Conservation (phyloP, 768 basidiomycete genomes). For the Psilocybe subaeruginosa region DNA sequence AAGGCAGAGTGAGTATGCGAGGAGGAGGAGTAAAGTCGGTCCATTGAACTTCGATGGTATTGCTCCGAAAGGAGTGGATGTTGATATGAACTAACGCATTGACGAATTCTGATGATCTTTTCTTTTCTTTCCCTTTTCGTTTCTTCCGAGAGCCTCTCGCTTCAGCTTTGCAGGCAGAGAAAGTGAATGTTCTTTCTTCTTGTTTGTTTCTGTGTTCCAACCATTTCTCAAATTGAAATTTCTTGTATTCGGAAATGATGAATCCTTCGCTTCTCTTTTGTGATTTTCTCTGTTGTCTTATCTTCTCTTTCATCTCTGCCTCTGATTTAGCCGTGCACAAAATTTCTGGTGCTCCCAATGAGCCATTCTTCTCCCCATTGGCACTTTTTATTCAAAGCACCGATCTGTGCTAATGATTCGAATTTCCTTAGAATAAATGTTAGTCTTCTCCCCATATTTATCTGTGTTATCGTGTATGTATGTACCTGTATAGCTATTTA, state of each 20-base stretch:
- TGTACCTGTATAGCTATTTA: not conserved
- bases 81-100: not conserved
- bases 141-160: not conserved
- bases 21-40: constrained; percentile 46
- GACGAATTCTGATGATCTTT: not conserved
- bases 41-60: not conserved
- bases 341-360: too few relatives aligned
- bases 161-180: not conserved
- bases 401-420: not conserved
- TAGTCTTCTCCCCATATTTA: not conserved
- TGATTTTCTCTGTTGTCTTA: too few relatives aligned
- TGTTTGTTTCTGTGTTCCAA: not conserved
- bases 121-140: not conserved
- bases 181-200: not conserved
- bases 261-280: too few relatives aligned
- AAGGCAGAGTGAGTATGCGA: constrained; percentile 76
- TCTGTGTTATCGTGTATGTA: not conserved
- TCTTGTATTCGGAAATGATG: too few relatives aligned
- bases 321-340: too few relatives aligned
- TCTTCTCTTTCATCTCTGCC: too few relatives aligned
- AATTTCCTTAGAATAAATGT: not conserved
- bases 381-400: too few relatives aligned
- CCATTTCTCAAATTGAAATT: too few relatives aligned
- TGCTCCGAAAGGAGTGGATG: not conserved
- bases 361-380: too few relatives aligned